Conservation (phyloP, 208 protist species). For the Sergeia podlipaevii region DNA sequence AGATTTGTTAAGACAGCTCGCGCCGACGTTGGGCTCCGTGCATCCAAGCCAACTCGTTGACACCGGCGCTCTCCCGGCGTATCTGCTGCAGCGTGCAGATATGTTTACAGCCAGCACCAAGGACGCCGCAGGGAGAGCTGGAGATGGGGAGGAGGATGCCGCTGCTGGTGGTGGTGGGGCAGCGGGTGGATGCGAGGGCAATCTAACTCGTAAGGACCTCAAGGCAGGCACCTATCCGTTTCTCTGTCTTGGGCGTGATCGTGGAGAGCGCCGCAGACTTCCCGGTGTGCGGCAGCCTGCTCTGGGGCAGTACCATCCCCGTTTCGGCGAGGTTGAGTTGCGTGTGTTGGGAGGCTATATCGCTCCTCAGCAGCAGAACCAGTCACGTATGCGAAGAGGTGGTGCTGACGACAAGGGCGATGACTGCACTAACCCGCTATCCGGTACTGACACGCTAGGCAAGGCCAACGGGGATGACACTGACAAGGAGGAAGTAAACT, state of each 20-base stretch:
- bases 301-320: constrained; percentile 66
- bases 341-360: constrained; percentile 72
- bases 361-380: constrained; percentile 10
- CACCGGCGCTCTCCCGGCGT: constrained; percentile 32
- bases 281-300: constrained; percentile 50
- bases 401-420: constrained; percentile 1
- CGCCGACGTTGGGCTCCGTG: constrained; percentile 32
- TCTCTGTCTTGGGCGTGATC: constrained; percentile 24
- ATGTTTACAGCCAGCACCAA: constrained; percentile 13
- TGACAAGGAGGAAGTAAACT: background rate
- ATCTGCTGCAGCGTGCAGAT: constrained; percentile 14
- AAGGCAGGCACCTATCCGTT: constrained; percentile 46
- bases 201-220: background rate
- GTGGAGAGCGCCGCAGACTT: constrained; percentile 9
- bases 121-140: background rate
- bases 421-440: background rate
- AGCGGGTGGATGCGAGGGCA: background rate
- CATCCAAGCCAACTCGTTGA: constrained; percentile 43
- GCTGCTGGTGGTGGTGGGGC: background rate
- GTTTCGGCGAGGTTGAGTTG: constrained; percentile 51
- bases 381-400: constrained; percentile 3
- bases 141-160: constrained; percentile 3
- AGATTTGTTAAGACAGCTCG: constrained; percentile 54
- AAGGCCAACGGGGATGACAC: background rate
- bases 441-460: too few species aligned